Percentiles rank a stretch among this genome's conserved stretches.
Conservation (phyloP, 768 basidiomycete species). For the Asterophora parasitica region DNA sequence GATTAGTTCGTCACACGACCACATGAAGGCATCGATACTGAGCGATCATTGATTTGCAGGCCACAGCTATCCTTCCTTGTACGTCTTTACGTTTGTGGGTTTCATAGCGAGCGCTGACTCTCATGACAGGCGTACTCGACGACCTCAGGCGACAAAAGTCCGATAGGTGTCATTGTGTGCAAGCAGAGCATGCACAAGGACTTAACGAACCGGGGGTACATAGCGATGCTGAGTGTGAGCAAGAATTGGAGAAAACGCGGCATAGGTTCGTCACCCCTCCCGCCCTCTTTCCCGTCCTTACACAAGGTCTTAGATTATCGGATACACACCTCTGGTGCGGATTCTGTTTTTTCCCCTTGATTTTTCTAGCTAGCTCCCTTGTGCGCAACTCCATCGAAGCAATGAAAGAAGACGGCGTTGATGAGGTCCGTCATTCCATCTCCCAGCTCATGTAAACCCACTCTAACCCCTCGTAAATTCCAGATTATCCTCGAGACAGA, state of each 20-base stretch:
- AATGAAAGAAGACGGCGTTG: constrained; percentile 79
- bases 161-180: constrained; percentile 93
- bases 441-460: background rate
- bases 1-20: constrained; percentile 26
- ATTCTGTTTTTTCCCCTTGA: constrained; percentile 34
- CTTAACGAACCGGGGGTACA: constrained; percentile 82
- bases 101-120: background rate
- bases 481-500: constrained; percentile 96
- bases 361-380: constrained; percentile 70
- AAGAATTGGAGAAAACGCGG: constrained; percentile 84
- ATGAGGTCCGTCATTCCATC: constrained; percentile 59
- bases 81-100: constrained; percentile 12
- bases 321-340: constrained; percentile 44
- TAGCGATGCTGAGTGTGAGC: constrained; percentile 94
- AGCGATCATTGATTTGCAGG: constrained; percentile 43
- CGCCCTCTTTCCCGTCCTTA: constrained; percentile 37
- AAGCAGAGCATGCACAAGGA: constrained; percentile 90
- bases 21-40: constrained; percentile 12
- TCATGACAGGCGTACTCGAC: constrained; percentile 51
- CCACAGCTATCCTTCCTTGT: constrained; percentile 85
- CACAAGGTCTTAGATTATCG: constrained; percentile 40
- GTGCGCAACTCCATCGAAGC: constrained; percentile 77
- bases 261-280: constrained; percentile 63
- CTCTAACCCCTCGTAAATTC: background rate
- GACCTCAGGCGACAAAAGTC: constrained; percentile 37